Conservation (phyloP, 202 grass and related monocot species). For the Miscanthus sacchariflorus region DNA sequence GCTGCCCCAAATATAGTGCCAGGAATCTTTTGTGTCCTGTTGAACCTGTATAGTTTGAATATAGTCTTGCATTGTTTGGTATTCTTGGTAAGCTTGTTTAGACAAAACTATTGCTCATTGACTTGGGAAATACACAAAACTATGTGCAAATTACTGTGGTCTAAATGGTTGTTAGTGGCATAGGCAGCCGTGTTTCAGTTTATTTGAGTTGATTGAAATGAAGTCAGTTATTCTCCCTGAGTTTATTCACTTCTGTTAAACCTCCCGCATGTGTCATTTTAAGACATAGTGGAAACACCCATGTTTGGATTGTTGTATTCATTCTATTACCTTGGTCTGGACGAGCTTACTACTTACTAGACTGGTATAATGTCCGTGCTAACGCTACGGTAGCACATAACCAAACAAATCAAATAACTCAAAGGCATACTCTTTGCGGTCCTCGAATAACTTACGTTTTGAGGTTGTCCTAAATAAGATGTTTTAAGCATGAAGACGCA, state of each 20-base stretch:
- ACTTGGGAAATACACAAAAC: background rate
- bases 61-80: too few species aligned
- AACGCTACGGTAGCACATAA: too few species aligned
- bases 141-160: background rate
- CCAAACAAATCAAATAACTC: too few species aligned
- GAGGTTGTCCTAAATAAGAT: too few species aligned
- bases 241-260: conserved; percentile 8
- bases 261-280: background rate
- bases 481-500: too few species aligned
- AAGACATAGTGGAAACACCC: background rate
- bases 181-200: background rate
- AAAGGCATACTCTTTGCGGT: too few species aligned
- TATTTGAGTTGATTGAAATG: background rate
- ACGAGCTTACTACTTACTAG: background rate
- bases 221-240: background rate
- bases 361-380: too few species aligned
- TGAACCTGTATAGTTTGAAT: too few species aligned
- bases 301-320: background rate
- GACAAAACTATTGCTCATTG: background rate
- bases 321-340: conserved; percentile 6
- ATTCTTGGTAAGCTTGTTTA: too few species aligned
- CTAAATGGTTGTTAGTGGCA: conserved; percentile 14
- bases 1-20: too few species aligned
- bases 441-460: too few species aligned
- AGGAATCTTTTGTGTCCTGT: too few species aligned